Evolutionary conservation across 2,329 filamentous ascomycete genomes (phyloP).

Genomic region (Claviceps sp.): DNA sequence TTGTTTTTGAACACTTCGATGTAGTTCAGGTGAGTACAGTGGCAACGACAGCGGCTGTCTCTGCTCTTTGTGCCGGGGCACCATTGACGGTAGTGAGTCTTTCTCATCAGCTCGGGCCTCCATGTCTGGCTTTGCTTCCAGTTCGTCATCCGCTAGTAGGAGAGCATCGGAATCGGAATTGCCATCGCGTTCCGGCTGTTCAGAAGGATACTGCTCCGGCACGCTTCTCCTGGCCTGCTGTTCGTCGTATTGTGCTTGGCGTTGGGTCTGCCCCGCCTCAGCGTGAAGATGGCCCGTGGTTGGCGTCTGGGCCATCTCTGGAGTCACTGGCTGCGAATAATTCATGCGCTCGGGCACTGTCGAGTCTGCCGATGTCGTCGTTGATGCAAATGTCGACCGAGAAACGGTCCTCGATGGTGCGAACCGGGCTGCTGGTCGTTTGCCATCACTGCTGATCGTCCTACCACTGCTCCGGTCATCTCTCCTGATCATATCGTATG

Average conservation of each 20-base stretch:
- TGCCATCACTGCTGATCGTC: slow-evolving; percentile 46
- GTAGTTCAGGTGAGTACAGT: not conserved
- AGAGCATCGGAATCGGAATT: not conserved
- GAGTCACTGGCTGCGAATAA: slow-evolving; percentile 19
- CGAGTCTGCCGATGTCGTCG: slow-evolving; percentile 21
- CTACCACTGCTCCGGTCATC: slow-evolving; percentile 55
- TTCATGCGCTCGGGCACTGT: slow-evolving; percentile 13
- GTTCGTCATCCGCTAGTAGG: slow-evolving; percentile 2
- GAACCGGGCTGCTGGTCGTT: slow-evolving; percentile 28
- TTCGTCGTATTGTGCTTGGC: slow-evolving; percentile 35
- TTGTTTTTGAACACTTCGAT: not conserved
- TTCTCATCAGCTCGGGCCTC: slow-evolving; percentile 20
- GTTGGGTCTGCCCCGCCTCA: slow-evolving; percentile 38
- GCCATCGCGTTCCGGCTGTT: slow-evolving; percentile 29
- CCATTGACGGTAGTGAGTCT: not conserved
- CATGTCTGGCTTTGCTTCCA: slow-evolving; percentile 12
- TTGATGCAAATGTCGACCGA: slow-evolving; percentile 42
- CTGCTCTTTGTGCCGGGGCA: slow-evolving; percentile 3
- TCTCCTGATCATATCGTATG: slow-evolving; percentile 63
- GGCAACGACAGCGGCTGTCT: not conserved
- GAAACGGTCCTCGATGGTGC: slow-evolving; percentile 38
- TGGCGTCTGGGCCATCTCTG: slow-evolving; percentile 24
- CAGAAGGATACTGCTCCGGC: slow-evolving; percentile 36
- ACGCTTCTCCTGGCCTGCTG: slow-evolving; percentile 38
- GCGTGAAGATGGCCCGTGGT: slow-evolving; percentile 38